Conservation (phyloP, 2,329 filamentous ascomycete species). For the Colletotrichum siamense region DNA sequence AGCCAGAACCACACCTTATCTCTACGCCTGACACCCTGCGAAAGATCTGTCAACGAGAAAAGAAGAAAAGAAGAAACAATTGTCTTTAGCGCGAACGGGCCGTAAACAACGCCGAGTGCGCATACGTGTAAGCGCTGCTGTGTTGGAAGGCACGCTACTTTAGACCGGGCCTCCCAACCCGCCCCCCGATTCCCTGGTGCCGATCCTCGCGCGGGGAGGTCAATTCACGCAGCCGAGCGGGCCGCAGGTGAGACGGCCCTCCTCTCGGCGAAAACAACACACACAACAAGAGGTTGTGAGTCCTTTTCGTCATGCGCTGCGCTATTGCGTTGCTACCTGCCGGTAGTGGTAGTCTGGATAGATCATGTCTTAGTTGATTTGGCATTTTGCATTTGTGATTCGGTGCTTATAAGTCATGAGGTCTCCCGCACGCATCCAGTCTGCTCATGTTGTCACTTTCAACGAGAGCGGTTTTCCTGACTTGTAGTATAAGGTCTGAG, state of each 20-base stretch:
- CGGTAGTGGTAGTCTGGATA: neutral
- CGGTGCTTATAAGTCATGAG: neutral
- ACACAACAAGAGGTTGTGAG: neutral
- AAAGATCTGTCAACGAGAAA: neutral
- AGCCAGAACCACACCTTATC: neutral
- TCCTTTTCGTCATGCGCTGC: neutral
- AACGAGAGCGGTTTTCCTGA: neutral
- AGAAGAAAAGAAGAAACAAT: neutral
- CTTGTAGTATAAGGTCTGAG: neutral
- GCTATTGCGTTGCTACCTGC: neutral
- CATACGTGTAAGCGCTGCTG: neutral
- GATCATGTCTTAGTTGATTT: neutral
- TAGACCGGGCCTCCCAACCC: neutral
- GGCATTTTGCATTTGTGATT: neutral
- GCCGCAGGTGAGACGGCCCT: neutral
- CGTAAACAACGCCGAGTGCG: neutral
- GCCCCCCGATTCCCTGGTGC: neutral
- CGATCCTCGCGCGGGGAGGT: neutral
- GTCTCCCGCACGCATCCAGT: neutral
- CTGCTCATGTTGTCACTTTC: neutral
- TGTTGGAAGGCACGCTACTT: neutral
- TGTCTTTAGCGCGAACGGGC: neutral
- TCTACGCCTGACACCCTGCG: neutral
- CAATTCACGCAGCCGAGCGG: neutral
- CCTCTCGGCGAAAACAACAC: neutral